phyloP scores from a whole-genome alignment of 2,329 filamentous ascomycete species.

The Sporothrix curviconia region DNA sequence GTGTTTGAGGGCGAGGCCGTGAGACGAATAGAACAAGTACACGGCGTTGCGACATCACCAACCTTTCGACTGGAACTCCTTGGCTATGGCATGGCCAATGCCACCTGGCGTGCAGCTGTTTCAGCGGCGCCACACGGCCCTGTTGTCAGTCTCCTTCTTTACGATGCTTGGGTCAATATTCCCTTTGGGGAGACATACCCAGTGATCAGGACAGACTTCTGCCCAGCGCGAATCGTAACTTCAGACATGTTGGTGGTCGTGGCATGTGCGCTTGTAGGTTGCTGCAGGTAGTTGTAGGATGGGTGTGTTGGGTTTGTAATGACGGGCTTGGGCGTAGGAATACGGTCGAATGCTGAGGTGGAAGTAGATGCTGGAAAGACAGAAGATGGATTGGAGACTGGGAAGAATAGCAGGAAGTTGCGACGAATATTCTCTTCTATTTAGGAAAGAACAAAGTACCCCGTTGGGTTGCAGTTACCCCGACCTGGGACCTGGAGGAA shows the following conservation, averaged over 20 bases:
- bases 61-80: constrained; percentile 49
- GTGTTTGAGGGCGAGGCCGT: no score
- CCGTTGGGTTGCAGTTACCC: no score
- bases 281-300: background rate
- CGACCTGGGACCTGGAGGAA: no score
- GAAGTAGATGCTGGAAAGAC: background rate
- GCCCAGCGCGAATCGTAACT: constrained; percentile 21
- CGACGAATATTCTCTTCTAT: no score
- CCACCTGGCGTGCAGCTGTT: constrained; percentile 54
- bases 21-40: background rate
- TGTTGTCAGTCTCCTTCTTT: background rate
- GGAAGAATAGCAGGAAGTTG: background rate
- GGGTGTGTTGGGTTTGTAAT: no score
- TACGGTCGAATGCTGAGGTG: background rate
- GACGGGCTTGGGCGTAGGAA: no score
- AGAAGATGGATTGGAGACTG: background rate
- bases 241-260: background rate
- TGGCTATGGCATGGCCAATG: constrained; percentile 48
- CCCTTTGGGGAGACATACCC: constrained; percentile 30
- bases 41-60: background rate
- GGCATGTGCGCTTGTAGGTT: no score
- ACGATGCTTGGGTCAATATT: no score
- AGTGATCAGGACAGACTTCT: constrained; percentile 44
- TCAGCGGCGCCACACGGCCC: no score
- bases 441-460: no score